Conservation (phyloP, 2,329 filamentous ascomycete genomes). For the Orbilia quercus region DNA sequence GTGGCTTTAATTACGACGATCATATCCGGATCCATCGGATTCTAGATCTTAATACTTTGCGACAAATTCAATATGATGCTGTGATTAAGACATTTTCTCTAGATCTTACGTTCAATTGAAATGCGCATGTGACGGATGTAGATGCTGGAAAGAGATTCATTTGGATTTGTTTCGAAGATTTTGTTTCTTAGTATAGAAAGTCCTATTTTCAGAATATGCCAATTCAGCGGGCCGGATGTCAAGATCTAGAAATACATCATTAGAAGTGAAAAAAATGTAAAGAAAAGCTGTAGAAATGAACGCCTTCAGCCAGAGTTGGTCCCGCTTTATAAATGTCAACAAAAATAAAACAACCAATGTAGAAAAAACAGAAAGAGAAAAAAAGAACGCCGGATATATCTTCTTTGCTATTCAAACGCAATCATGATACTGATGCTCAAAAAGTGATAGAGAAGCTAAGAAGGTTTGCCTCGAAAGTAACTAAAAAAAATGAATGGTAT, state of each 20-base stretch:
- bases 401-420: constrained; percentile 48
- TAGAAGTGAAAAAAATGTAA: constrained; percentile 19
- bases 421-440: constrained; percentile 55
- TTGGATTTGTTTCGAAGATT: no score
- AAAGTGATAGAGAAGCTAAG: constrained; percentile 23
- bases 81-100: no score
- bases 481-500: constrained; percentile 34
- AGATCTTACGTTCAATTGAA: no score
- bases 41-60: constrained; percentile 25
- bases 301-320: constrained; percentile 17
- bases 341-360: constrained; percentile 3
- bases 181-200: no score
- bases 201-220: not conserved
- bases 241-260: constrained; percentile 54
- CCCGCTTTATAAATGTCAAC: constrained; percentile 28
- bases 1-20: not conserved
- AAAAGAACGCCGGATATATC: constrained; percentile 54
- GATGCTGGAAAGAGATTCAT: no score
- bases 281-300: constrained; percentile 19
- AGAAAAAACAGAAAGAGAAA: not conserved
- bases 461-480: constrained; percentile 17
- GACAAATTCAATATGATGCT: not conserved
- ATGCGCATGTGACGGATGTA: no score
- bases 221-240: constrained; percentile 2
- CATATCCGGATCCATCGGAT: constrained; percentile 17